Evolutionary conservation across 495 filamentous ascomycete genomes (phyloP).

Genomic region (Umbilicaria muhlenbergii): DNA sequence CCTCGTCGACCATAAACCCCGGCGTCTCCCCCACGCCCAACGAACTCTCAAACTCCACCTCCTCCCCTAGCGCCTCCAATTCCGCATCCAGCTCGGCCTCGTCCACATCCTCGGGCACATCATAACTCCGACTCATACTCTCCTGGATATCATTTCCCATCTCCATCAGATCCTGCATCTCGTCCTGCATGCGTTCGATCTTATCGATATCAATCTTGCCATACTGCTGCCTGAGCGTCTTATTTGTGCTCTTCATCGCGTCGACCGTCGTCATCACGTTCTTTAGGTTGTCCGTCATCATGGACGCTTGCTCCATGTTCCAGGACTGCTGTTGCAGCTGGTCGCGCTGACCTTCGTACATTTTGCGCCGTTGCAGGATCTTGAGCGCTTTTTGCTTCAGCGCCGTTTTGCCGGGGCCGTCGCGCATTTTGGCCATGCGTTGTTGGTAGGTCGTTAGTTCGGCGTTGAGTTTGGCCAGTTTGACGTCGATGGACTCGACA

Average conservation of each 20-base stretch:
- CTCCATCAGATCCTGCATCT: slow-evolving; percentile 97
- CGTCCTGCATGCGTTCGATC: slow-evolving; percentile 95
- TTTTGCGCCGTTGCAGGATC: slow-evolving; percentile 86
- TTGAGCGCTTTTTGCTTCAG: slow-evolving; percentile 92
- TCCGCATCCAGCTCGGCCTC: slow-evolving; percentile 96
- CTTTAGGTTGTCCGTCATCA: slow-evolving; percentile 98
- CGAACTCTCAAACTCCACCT: slow-evolving; percentile 57
- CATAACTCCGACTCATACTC: slow-evolving; percentile 82
- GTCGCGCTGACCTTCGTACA: slow-evolving; percentile 88
- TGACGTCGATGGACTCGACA: slow-evolving; percentile 83
- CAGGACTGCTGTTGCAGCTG: slow-evolving; percentile 89
- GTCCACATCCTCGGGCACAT: slow-evolving; percentile 94
- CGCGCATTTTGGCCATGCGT: slow-evolving; percentile 84
- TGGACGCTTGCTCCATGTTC: slow-evolving; percentile 99
- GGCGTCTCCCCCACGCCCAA: slow-evolving; percentile 48
- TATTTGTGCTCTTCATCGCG: slow-evolving; percentile 92
- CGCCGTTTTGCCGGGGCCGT: slow-evolving; percentile 86
- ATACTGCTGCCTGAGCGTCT: slow-evolving; percentile 86
- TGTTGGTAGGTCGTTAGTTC: slow-evolving; percentile 82
- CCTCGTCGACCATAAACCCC: slow-evolving; percentile 76
- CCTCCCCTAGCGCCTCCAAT: slow-evolving; percentile 83
- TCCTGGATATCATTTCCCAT: slow-evolving; percentile 98
- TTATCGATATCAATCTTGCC: slow-evolving; percentile 94
- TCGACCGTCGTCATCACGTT: slow-evolving; percentile 98
- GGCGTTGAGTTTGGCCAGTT: slow-evolving; percentile 78